Evolutionary conservation across 2,329 filamentous ascomycete genomes (phyloP).

Genomic region (Cladosporium austrohemisphaericum): DNA sequence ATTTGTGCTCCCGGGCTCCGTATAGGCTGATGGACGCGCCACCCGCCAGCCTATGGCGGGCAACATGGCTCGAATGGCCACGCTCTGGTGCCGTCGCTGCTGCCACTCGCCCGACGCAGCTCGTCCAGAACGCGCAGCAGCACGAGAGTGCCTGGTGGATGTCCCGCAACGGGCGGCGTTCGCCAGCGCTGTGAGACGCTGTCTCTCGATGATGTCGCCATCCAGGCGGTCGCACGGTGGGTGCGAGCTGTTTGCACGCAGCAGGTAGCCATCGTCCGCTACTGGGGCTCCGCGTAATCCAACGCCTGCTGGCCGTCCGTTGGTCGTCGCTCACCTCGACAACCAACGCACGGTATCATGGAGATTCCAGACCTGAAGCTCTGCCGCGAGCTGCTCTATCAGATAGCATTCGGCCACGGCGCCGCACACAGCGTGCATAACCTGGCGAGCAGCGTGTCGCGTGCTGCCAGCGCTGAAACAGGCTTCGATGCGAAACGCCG

Average conservation of each 20-base stretch:
- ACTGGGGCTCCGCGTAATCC: constrained; percentile 1
- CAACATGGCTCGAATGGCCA: too few species aligned
- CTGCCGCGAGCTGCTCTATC: neutral
- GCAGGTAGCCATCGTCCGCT: neutral
- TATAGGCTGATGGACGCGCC: constrained; percentile 17
- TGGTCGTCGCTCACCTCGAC: constrained; percentile 13
- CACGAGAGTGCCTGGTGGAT: too few species aligned
- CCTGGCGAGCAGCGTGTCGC: neutral
- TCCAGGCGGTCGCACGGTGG: too few species aligned
- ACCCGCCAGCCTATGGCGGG: constrained; percentile 14
- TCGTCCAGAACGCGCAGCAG: neutral
- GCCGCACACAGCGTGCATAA: constrained; percentile 1
- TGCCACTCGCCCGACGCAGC: too few species aligned
- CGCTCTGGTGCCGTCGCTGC: too few species aligned
- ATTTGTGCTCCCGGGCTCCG: constrained; percentile 1
- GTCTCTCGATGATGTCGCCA: neutral
- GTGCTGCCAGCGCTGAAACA: constrained; percentile 8
- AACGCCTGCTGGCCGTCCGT: neutral
- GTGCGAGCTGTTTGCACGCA: too few species aligned
- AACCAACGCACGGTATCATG: constrained; percentile 7
- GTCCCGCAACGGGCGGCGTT: constrained; percentile 5
- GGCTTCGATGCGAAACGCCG: constrained; percentile 6
- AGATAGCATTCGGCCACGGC: neutral
- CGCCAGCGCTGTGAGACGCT: constrained; percentile 8
- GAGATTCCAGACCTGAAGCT: constrained; percentile 5